phyloP scores from a whole-genome alignment of 176 grass and related monocot genomes.

The Carex scoparia region DNA sequence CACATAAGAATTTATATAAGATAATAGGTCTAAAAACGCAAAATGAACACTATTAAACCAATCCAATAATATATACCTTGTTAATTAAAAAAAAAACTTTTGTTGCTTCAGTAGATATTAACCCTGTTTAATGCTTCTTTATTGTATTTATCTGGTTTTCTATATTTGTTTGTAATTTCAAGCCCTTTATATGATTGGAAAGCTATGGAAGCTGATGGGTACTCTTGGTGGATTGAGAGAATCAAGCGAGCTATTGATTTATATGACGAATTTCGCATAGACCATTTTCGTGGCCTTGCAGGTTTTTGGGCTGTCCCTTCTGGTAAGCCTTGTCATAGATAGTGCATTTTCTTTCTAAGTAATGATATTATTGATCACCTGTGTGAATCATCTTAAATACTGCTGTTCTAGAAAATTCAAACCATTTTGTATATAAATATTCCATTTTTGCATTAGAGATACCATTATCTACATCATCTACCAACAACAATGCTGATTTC shows the following conservation, averaged over 20 bases:
- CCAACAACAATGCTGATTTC: not conserved
- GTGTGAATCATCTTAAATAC: not conserved
- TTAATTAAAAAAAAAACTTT: not conserved
- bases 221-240: slow-evolving; percentile 89
- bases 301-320: slow-evolving; percentile 91
- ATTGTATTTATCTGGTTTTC: slow-evolving; percentile 3
- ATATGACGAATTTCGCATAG: slow-evolving; percentile 95
- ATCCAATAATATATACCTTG: not conserved
- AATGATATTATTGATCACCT: not conserved
- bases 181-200: slow-evolving; percentile 93
- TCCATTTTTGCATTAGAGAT: not conserved
- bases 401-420: not conserved
- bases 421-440: not conserved
- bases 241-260: slow-evolving; percentile 94
- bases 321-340: slow-evolving; percentile 35
- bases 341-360: slow-evolving; percentile 21
- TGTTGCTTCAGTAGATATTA: not conserved
- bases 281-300: slow-evolving; percentile 88
- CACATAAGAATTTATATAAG: not conserved
- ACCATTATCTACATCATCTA: not conserved
- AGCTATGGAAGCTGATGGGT: slow-evolving; percentile 73
- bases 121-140: not conserved
- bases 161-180: slow-evolving; percentile 23
- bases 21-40: not conserved
- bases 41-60: not conserved